Evolutionary conservation across 257 asterid species (phyloP).

Genomic region (Fraxinus anomala): DNA sequence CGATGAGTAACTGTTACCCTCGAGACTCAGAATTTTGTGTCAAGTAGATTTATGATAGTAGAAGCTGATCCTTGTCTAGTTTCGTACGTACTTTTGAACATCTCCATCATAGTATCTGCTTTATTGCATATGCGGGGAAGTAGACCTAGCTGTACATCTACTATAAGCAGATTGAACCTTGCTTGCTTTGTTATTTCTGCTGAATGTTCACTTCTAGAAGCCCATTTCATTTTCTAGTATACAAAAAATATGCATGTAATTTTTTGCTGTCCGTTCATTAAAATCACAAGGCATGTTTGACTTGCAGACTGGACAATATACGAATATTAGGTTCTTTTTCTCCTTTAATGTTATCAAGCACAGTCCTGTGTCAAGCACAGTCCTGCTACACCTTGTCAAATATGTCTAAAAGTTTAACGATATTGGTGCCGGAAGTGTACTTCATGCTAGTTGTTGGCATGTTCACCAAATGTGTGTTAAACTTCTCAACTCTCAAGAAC

Average conservation of each 20-base stretch:
- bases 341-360: not conserved
- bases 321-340: not conserved
- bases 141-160: not conserved
- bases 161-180: not conserved
- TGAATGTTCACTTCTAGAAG: not conserved
- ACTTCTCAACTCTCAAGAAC: too few relatives aligned
- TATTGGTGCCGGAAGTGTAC: not conserved
- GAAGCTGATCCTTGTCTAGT: not conserved
- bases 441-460: not conserved
- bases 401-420: not conserved
- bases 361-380: not conserved
- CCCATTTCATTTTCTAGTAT: not conserved
- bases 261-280: not conserved
- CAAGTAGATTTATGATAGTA: not conserved
- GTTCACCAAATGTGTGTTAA: too few relatives aligned
- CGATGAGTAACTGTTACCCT: constrained; percentile 17
- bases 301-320: not conserved
- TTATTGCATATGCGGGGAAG: not conserved
- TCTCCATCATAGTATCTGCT: not conserved
- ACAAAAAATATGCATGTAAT: too few relatives aligned
- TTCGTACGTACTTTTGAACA: not conserved
- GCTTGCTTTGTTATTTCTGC: not conserved
- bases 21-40: not conserved
- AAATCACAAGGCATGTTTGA: not conserved
- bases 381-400: too few relatives aligned